Evolutionary conservation across 164 flowering plant genomes (phyloP).

Genomic region (Stephania japonica): DNA sequence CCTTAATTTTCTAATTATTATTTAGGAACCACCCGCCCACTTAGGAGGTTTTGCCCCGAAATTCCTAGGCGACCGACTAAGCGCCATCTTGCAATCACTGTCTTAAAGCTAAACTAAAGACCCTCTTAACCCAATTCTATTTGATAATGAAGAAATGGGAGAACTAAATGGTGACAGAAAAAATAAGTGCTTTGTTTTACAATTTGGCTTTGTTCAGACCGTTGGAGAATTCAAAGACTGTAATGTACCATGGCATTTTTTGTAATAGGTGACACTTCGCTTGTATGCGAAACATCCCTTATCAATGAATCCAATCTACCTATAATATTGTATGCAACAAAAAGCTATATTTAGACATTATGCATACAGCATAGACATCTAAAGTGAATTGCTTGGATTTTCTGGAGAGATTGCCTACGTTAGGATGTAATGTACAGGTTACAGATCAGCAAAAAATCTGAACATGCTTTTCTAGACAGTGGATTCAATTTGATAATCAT

Average conservation of each 20-base stretch:
- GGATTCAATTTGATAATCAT: constrained; percentile 1
- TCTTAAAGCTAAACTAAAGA: background rate
- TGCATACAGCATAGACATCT: background rate
- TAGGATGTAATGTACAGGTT: background rate
- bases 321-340: background rate
- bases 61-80: too few relatives aligned
- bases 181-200: background rate
- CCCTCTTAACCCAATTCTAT: background rate
- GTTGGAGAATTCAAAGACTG: background rate
- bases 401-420: background rate
- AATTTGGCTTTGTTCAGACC: background rate
- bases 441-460: background rate
- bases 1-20: too few relatives aligned
- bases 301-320: background rate
- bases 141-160: background rate
- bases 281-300: background rate
- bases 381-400: background rate
- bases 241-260: background rate
- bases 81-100: too few relatives aligned
- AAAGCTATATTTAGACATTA: background rate
- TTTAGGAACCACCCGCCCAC: too few relatives aligned
- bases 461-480: background rate
- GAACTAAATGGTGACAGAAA: background rate
- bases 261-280: background rate
- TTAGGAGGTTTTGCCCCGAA: too few relatives aligned